These are phyloP conservation scores for Pelargonium citronellum DNA, from an alignment of 441 rosid genomes.

Conservation along the genomic window DNA sequence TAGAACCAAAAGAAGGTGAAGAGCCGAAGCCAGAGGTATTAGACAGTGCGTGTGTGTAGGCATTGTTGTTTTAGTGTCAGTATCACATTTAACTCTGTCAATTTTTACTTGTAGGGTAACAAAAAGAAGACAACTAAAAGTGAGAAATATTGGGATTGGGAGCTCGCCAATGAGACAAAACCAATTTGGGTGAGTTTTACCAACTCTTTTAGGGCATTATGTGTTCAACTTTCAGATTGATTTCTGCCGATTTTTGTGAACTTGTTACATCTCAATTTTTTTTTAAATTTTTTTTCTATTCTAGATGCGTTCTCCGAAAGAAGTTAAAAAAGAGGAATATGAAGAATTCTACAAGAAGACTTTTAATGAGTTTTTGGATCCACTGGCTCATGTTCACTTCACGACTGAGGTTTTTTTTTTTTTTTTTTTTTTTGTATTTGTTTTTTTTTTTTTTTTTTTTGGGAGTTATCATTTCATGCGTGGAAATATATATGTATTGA, in stretches of 20 bases:
- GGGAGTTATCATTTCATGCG: too few relatives aligned
- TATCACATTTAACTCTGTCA: slow-evolving; percentile 15
- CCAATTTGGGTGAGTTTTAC: slow-evolving; percentile 77
- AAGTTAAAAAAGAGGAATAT: slow-evolving; percentile 76
- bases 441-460: too few relatives aligned
- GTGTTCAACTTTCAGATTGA: not conserved
- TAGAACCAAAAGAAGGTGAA: slow-evolving; percentile 71
- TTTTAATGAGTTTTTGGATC: slow-evolving; percentile 87
- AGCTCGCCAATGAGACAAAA: slow-evolving; percentile 86
- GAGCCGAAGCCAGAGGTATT: slow-evolving; percentile 66
- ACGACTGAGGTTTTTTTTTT: slow-evolving; percentile 67
- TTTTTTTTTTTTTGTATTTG: too few relatives aligned
- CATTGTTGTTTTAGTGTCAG: slow-evolving; percentile 7
- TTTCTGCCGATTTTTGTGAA: not conserved
- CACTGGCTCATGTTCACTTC: slow-evolving; percentile 75
- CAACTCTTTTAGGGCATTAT: not conserved
- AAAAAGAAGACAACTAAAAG: slow-evolving; percentile 75
- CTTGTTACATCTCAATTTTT: slow-evolving; percentile 10
- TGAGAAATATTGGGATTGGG: slow-evolving; percentile 98
- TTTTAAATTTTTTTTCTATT: slow-evolving; percentile 17
- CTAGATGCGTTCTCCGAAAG: slow-evolving; percentile 82
- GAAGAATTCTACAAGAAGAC: slow-evolving; percentile 89
- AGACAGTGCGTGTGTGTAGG: not conserved
- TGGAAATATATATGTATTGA: too few relatives aligned
- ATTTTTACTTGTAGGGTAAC: slow-evolving; percentile 49